These are phyloP conservation scores for Fraxinus quadrangulata DNA, from an alignment of 257 asterid genomes.

Conservation along the genomic window DNA sequence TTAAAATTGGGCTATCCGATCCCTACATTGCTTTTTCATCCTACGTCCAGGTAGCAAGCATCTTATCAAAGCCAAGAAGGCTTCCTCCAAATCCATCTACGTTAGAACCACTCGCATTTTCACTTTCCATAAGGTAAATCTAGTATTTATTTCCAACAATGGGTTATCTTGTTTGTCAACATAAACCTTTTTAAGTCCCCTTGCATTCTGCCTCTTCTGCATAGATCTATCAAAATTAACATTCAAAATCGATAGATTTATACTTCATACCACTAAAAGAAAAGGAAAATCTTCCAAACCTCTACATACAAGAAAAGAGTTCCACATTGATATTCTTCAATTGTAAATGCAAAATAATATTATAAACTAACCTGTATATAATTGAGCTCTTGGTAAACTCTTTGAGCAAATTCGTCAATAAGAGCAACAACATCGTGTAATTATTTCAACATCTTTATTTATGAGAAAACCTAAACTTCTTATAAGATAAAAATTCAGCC, in stretches of 20 bases:
- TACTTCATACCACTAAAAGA: constrained; percentile 18
- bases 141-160: no score
- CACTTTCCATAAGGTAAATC: no score
- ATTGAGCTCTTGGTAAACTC: constrained; percentile 98
- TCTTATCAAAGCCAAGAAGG: no score
- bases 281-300: constrained; percentile 10
- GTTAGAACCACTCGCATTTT: no score
- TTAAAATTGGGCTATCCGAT: no score
- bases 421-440: constrained; percentile 87
- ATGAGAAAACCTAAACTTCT: constrained; percentile 83
- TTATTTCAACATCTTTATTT: constrained; percentile 71
- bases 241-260: constrained; percentile 48
- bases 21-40: no score
- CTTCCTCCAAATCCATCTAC: no score
- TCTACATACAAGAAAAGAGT: constrained; percentile 1
- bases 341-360: constrained; percentile 11
- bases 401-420: constrained; percentile 89
- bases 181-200: constrained; percentile 94
- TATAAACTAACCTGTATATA: constrained; percentile 81
- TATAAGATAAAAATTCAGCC: constrained; percentile 87
- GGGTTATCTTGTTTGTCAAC: constrained; percentile 96
- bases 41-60: no score
- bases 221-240: constrained; percentile 64
- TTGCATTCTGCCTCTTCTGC: constrained; percentile 99
- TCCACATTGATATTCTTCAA: constrained; percentile 7